These are phyloP conservation scores for Astrothelium subdiscretum DNA, from an alignment of 495 filamentous ascomycete genomes.

Conservation along the genomic window DNA sequence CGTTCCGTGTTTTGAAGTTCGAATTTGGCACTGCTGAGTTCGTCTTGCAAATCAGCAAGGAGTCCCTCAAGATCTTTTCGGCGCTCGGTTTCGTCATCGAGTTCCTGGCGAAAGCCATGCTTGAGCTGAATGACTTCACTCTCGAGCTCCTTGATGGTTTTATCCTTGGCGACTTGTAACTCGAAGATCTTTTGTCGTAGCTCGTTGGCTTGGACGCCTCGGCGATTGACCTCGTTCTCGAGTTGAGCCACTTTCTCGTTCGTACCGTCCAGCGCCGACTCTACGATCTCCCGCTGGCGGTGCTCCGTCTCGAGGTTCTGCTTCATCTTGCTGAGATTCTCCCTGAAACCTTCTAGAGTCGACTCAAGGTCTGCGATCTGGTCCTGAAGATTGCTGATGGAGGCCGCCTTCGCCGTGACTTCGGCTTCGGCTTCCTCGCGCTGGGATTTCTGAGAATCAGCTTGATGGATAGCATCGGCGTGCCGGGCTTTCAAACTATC, in stretches of 20 bases:
- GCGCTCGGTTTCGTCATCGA: constrained; percentile 6
- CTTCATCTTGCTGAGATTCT: constrained; percentile 15
- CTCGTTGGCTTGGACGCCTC: constrained; percentile 27
- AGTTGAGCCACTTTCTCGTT: constrained; percentile 19
- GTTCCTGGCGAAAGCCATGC: neutral
- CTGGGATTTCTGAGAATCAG: neutral
- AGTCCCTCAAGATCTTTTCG: constrained; percentile 7
- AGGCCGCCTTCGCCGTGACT: constrained; percentile 9
- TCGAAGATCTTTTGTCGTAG: constrained; percentile 27
- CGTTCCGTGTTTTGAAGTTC: constrained; percentile 8
- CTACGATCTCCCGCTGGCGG: constrained; percentile 23
- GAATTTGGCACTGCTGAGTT: constrained; percentile 1
- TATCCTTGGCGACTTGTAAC: constrained; percentile 21
- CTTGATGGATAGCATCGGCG: neutral
- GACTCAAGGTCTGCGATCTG: constrained; percentile 16
- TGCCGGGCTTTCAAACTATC: constrained; percentile 4
- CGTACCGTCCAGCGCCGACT: constrained; percentile 20
- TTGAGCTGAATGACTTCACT: constrained; percentile 12
- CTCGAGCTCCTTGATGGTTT: constrained; percentile 16
- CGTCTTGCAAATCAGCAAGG: neutral
- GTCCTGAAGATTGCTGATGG: constrained; percentile 14
- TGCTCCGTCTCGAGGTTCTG: constrained; percentile 17
- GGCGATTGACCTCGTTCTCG: constrained; percentile 15
- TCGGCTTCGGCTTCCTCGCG: constrained; percentile 15
- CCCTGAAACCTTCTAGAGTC: constrained; percentile 6